These are phyloP conservation scores for Myxozyma vanderwaltii DNA, from an alignment of 805 yeast species.

Conservation along the genomic window DNA sequence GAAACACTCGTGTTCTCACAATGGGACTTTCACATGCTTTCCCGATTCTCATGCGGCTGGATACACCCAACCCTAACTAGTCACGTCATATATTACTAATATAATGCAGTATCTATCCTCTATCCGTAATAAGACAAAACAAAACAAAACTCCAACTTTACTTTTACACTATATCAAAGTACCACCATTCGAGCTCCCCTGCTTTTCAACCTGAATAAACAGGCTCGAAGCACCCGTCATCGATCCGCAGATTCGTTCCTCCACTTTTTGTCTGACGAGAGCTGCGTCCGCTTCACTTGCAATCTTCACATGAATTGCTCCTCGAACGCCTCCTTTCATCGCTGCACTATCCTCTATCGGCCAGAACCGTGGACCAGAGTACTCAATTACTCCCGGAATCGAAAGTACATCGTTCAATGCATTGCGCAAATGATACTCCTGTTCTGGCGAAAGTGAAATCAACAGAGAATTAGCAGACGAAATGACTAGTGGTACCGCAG, in stretches of 20 bases:
- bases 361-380: conserved; percentile 93
- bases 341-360: conserved; percentile 48
- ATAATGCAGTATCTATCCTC: too few species aligned
- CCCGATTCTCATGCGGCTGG: neutral
- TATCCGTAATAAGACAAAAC: too few species aligned
- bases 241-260: conserved; percentile 48
- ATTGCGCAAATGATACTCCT: conserved; percentile 64
- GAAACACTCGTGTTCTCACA: neutral
- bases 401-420: conserved; percentile 63
- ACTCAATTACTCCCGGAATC: conserved; percentile 77
- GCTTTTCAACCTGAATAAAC: conserved; percentile 31
- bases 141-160: too few species aligned
- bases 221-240: conserved; percentile 24
- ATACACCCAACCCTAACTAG: too few species aligned
- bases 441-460: conserved; percentile 58
- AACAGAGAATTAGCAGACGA: conserved; percentile 77
- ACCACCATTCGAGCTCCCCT: neutral
- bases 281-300: conserved; percentile 64
- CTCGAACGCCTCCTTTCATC: conserved; percentile 49
- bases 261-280: conserved; percentile 61
- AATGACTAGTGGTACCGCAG: conserved; percentile 81
- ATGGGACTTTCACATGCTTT: conserved; percentile 10
- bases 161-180: neutral
- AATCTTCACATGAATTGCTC: conserved; percentile 81
- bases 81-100: too few species aligned